Evolutionary conservation across 441 rosid genomes (phyloP).

Genomic region (Jatropha podagrica): DNA sequence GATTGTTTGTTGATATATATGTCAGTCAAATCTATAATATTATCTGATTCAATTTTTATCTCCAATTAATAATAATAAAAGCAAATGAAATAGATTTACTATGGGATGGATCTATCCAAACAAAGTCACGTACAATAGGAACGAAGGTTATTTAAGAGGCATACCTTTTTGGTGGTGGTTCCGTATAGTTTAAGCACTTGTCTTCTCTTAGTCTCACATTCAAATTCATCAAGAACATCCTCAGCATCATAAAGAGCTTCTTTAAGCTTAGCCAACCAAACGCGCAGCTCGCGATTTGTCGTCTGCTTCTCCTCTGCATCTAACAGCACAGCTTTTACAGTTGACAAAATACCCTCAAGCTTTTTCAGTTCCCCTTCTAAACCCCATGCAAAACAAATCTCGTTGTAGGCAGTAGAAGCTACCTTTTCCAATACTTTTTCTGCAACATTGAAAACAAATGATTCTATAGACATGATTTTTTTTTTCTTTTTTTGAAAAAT

Average conservation of each 20-base stretch:
- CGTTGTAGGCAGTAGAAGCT: neutral
- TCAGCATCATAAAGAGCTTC: conserved; percentile 17
- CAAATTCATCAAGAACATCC: conserved; percentile 16
- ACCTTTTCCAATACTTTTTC: neutral
- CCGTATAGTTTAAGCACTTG: neutral
- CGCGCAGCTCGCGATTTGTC: neutral
- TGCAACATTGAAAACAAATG: neutral
- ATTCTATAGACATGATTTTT: too few relatives aligned
- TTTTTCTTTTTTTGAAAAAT: too few relatives aligned
- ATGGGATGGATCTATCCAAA: neutral
- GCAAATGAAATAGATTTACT: too few relatives aligned
- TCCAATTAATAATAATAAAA: too few relatives aligned
- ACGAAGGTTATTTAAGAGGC: neutral
- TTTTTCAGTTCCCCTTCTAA: neutral
- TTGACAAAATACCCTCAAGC: neutral
- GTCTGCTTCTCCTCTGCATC: conserved; percentile 12
- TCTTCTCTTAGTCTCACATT: neutral
- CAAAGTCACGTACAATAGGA: neutral
- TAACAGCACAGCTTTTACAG: conserved; percentile 5
- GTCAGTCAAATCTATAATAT: too few relatives aligned
- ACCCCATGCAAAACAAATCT: neutral
- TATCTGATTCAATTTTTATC: too few relatives aligned
- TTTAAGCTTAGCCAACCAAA: neutral
- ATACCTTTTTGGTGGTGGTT: neutral
- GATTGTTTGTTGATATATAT: too few relatives aligned